Percentiles rank a stretch among this genome's conserved stretches.
These are phyloP conservation scores for Cryptococcus sp. DNA, from an alignment of 1,284 basidiomycete species.

Conservation along the genomic window DNA sequence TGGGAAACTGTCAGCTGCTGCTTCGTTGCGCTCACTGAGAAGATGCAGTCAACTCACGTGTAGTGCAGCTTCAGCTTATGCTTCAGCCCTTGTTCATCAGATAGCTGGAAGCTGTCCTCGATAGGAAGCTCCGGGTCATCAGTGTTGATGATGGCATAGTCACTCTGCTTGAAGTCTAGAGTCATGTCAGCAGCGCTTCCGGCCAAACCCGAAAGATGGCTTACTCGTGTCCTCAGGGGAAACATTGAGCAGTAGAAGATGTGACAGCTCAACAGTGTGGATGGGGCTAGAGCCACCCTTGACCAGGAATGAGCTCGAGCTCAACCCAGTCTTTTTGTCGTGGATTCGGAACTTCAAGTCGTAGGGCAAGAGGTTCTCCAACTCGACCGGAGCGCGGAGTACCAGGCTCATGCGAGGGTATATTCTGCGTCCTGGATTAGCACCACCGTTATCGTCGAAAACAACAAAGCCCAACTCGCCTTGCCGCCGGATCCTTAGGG, in stretches of 20 bases:
- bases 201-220: conserved; percentile 21
- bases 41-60: conserved; percentile 57
- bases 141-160: conserved; percentile 96
- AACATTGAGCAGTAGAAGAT: conserved; percentile 88
- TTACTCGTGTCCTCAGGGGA: conserved; percentile 83
- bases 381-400: conserved; percentile 90
- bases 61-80: conserved; percentile 84
- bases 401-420: conserved; percentile 81
- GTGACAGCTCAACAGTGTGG: conserved; percentile 92
- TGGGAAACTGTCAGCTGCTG: conserved; percentile 37
- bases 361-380: conserved; percentile 95
- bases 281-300: conserved; percentile 95
- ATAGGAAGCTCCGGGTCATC: conserved; percentile 67
- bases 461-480: conserved; percentile 52
- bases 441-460: neutral
- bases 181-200: neutral
- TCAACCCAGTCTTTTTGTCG: conserved; percentile 89
- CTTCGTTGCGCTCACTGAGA: too few relatives aligned
- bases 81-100: conserved; percentile 74
- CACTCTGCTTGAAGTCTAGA: conserved; percentile 67
- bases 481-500: conserved; percentile 59
- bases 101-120: conserved; percentile 54
- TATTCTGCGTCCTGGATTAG: conserved; percentile 54
- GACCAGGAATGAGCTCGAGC: conserved; percentile 78
- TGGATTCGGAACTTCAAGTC: conserved; percentile 95